Base-by-base conservation (phyloP, 192 early-diverging fungal species). In the Linnemannia elongata region DNA sequence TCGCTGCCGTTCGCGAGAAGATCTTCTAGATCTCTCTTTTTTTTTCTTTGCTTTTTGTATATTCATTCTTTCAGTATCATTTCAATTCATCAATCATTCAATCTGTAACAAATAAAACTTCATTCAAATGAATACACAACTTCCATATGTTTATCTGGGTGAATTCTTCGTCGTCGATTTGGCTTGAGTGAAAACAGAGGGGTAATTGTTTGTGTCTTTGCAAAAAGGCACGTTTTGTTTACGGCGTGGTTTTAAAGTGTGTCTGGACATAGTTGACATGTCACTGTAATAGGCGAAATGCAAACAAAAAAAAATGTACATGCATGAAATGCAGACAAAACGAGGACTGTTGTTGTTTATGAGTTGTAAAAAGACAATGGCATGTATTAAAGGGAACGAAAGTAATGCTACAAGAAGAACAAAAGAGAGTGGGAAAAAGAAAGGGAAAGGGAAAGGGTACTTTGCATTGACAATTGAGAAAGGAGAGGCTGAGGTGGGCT, bases 1-100 rank as follows among this genome's bases (percentile, higher is more conserved):
- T 87, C 49, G 38, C 85, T 39, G 33, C 85, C 12, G 27, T 87
- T 72, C 76, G 85, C 20, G 79, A 87, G 35, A 87, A 87, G 80
- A 45, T 87, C 49, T 87, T 69, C 60, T 87, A 81, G 60, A 12
- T 35, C 44, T 36, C 24, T 24, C 27, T 15, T 36, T 78, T 24
- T 15, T 70, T 75, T 71, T 22, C 20, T 72, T 68, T 60, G 33
- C 42, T 75, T 22, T 55, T 0, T 8, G 35, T 52, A 20, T 52
- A 6, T 52, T 5, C 18, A 52, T 52, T 52, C 27, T 35, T 20
- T 49, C 27, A 55, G 33, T 49, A 54, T 35, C 52, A 30, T 66
- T 4, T 66, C n/a, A 77, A 8, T 74, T 41, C 44, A 73, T 52
- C 7, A 60, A 44, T 76, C 49, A 52, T 68, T 45, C 41, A 30